Conservation (phyloP, 192 early-diverging fungal genomes). For the Rhizoclosmatium globosum region DNA sequence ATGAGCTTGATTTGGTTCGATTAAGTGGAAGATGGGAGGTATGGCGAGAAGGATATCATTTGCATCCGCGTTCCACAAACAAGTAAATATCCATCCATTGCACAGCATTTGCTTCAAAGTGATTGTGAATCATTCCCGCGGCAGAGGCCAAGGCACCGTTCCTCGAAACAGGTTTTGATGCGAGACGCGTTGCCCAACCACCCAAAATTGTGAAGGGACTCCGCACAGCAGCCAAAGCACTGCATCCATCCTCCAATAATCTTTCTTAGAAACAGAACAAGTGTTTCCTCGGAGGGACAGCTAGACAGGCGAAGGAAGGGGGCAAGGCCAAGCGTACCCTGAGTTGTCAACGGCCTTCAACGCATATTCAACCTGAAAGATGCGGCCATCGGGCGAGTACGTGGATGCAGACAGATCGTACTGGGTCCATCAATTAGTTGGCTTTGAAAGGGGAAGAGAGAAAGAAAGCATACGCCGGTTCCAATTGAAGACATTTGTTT, state of each 20-base stretch:
- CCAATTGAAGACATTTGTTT: slow-evolving; percentile 43
- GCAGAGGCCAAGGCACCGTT: no score
- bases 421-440: not conserved
- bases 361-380: slow-evolving; percentile 99
- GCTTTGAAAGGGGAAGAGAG: no score
- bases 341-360: slow-evolving; percentile 98
- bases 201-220: not conserved
- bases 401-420: slow-evolving; percentile 98
- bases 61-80: no score
- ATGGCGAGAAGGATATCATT: no score
- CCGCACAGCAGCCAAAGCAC: not conserved
- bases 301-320: not conserved
- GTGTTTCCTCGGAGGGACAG: not conserved
- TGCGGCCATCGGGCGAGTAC: slow-evolving; percentile 98
- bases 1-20: not conserved
- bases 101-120: no score
- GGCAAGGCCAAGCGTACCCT: slow-evolving; percentile 66
- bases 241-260: not conserved
- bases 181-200: no score
- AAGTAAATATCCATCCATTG: no score
- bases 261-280: not conserved
- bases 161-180: no score
- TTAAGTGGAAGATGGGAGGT: no score
- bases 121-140: no score
- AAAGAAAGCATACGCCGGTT: slow-evolving; percentile 32